A percentile compares a stretch with the other conserved stretches of the same genome.
These are phyloP conservation scores for Micractinium sp. DNA, from an alignment of 139 green algal genomes.

Conservation along the genomic window DNA sequence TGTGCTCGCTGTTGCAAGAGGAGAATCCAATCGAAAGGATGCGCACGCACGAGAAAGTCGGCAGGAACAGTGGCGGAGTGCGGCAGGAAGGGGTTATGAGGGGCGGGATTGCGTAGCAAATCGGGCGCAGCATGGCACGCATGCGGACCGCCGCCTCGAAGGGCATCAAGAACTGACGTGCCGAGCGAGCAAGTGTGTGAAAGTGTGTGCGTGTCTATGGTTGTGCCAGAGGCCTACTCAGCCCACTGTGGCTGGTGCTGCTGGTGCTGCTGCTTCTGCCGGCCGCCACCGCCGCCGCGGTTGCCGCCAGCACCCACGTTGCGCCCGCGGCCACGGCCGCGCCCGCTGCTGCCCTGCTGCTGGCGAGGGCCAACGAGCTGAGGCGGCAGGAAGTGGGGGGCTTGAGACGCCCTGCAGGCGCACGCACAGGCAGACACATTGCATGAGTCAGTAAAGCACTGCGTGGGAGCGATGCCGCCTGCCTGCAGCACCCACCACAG, in stretches of 20 bases:
- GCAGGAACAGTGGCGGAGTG: background rate
- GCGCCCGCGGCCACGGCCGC: slow-evolving; percentile 14
- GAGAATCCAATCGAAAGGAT: background rate
- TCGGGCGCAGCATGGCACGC: no score
- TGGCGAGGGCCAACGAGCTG: slow-evolving; percentile 30
- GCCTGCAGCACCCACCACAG: no score
- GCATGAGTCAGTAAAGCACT: background rate
- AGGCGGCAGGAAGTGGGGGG: slow-evolving; percentile 23
- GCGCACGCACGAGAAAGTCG: background rate
- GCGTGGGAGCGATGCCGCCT: no score
- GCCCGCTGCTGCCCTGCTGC: slow-evolving; percentile 29
- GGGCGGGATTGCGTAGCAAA: background rate
- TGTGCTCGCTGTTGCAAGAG: background rate
- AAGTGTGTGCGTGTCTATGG: background rate
- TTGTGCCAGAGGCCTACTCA: background rate
- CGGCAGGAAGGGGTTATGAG: background rate
- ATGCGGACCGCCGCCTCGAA: no score
- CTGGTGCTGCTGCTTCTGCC: background rate
- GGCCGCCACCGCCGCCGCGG: background rate
- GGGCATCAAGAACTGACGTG: background rate
- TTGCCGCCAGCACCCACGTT: background rate
- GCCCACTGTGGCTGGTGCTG: slow-evolving; percentile 18
- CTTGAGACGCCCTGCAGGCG: background rate
- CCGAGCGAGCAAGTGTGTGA: background rate
- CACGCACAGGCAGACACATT: background rate